These are phyloP conservation scores for Metarhizium brunneum DNA, from an alignment of 2,329 filamentous ascomycete species.

Conservation along the genomic window DNA sequence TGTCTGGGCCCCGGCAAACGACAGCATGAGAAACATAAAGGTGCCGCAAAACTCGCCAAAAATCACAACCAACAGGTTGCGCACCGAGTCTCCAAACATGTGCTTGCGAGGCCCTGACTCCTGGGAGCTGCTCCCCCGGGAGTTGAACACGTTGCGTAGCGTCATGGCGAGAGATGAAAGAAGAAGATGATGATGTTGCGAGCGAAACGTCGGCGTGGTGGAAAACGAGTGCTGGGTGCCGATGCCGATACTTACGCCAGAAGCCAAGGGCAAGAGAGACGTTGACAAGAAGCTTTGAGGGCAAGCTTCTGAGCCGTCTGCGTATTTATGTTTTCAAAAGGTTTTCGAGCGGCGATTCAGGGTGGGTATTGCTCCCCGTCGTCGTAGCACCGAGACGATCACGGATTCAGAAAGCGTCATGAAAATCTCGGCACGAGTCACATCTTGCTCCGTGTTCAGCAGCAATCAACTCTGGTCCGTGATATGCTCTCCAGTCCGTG, in stretches of 20 bases:
- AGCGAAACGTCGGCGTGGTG: too few relatives aligned
- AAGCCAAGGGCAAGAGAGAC: neutral
- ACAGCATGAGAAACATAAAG: constrained; percentile 41
- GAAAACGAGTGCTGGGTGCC: neutral
- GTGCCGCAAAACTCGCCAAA: constrained; percentile 43
- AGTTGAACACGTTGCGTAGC: neutral
- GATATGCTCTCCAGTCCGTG: neutral
- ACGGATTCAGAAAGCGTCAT: neutral
- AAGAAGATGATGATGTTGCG: too few relatives aligned
- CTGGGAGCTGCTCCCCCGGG: neutral
- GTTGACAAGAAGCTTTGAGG: neutral
- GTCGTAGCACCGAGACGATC: neutral
- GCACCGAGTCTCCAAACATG: constrained; percentile 4
- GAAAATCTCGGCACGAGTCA: neutral
- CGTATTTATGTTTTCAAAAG: neutral
- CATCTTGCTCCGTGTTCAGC: neutral
- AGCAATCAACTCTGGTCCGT: neutral
- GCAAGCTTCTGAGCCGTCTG: neutral
- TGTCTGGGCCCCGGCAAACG: constrained; percentile 30
- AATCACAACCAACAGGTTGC: constrained; percentile 31
- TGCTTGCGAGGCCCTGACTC: neutral
- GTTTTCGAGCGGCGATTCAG: neutral
- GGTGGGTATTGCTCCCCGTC: neutral
- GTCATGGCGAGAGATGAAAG: neutral
- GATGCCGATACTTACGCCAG: neutral